These are phyloP conservation scores for Schizophyllum commune DNA, from an alignment of 1,284 basidiomycete genomes.

Conservation along the genomic window DNA sequence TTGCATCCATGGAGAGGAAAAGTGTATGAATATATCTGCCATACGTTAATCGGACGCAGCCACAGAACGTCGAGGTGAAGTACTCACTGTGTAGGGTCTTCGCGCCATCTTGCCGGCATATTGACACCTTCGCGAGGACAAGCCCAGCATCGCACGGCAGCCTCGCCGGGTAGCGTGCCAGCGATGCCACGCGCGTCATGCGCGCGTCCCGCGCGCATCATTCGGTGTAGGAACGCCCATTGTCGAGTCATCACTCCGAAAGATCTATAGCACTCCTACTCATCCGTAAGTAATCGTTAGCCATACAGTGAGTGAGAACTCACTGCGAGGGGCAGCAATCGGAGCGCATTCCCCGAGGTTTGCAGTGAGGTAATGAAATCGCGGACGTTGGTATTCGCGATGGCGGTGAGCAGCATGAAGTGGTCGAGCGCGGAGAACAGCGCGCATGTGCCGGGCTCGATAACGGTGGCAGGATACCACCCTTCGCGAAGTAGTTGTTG, in stretches of 20 bases:
- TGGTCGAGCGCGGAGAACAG: slow-evolving; percentile 10
- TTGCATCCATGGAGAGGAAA: slow-evolving; percentile 21
- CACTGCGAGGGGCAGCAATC: no score
- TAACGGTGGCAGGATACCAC: slow-evolving; percentile 15
- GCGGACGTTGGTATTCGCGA: slow-evolving; percentile 5
- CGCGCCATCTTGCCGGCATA: slow-evolving; percentile 4
- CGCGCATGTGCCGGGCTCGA: neutral
- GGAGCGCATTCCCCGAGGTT: no score
- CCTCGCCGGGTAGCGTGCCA: neutral
- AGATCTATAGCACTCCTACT: slow-evolving; percentile 1
- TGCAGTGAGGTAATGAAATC: neutral
- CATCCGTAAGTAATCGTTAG: no score
- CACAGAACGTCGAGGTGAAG: no score
- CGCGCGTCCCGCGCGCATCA: slow-evolving; percentile 3
- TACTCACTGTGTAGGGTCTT: slow-evolving; percentile 3
- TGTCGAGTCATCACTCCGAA: slow-evolving; percentile 2
- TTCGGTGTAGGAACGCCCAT: slow-evolving; percentile 7
- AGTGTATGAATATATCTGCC: no score
- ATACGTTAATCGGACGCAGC: no score
- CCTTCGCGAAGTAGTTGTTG: slow-evolving; percentile 21
- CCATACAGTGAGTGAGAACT: no score
- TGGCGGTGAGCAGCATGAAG: slow-evolving; percentile 2
- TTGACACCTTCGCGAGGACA: slow-evolving; percentile 5
- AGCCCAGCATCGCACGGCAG: slow-evolving; percentile 5
- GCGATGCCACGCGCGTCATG: slow-evolving; percentile 1